A percentile compares a stretch with the other conserved stretches of the same genome.
Evolutionary conservation across 1,284 basidiomycete genomes (phyloP).

Genomic region (Laetiporus sulphureus): DNA sequence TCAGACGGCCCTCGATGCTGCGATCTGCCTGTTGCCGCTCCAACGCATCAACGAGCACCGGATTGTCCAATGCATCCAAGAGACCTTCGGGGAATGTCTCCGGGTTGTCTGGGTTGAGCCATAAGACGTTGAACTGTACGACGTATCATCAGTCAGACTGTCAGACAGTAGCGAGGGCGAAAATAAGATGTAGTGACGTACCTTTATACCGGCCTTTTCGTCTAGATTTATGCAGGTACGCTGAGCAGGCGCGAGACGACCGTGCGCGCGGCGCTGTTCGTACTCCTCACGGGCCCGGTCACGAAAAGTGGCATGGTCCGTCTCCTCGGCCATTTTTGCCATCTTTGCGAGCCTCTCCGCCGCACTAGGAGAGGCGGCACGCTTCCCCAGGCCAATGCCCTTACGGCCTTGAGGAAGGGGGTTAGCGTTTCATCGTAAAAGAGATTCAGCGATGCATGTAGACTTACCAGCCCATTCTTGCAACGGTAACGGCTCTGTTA

Average conservation of each 20-base stretch:
- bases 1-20: slow-evolving; percentile 43
- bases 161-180: neutral
- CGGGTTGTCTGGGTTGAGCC: slow-evolving; percentile 59
- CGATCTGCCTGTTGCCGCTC: slow-evolving; percentile 19
- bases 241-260: slow-evolving; percentile 57
- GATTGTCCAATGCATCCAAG: slow-evolving; percentile 45
- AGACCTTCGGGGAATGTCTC: slow-evolving; percentile 63
- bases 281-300: slow-evolving; percentile 64
- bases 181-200: slow-evolving; percentile 27
- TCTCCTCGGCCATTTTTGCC: slow-evolving; percentile 60
- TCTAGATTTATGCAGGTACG: slow-evolving; percentile 67
- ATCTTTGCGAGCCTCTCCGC: slow-evolving; percentile 66
- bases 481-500: slow-evolving; percentile 58
- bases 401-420: slow-evolving; percentile 48
- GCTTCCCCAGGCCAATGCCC: slow-evolving; percentile 70
- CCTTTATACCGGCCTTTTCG: slow-evolving; percentile 59
- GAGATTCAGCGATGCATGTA: neutral
- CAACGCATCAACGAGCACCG: slow-evolving; percentile 18
- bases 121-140: slow-evolving; percentile 64
- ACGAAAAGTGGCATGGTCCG: slow-evolving; percentile 51
- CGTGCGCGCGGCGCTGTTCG: slow-evolving; percentile 66
- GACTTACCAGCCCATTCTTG: slow-evolving; percentile 72
- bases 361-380: slow-evolving; percentile 53
- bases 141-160: neutral
- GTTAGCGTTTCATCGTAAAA: slow-evolving; percentile 1